Evolutionary conservation across 139 green algal species (phyloP).

Genomic region (Chlamydomonas sphaeroides): DNA sequence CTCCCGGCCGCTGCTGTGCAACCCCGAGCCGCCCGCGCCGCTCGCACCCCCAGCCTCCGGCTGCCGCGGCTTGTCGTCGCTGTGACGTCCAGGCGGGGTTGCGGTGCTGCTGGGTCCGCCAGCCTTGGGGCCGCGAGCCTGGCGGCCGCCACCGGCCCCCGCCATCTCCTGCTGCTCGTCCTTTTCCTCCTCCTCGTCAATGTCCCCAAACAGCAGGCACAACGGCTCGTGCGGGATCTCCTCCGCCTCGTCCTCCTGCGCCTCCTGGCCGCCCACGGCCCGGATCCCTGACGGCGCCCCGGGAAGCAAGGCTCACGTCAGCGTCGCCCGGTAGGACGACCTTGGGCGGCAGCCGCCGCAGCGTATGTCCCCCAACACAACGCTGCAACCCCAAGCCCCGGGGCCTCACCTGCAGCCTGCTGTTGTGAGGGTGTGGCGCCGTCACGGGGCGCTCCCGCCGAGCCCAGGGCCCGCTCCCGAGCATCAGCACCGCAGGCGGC

Average conservation of each 20-base stretch:
- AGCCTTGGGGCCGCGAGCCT: not conserved
- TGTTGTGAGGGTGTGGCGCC: too few species aligned
- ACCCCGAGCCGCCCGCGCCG: too few species aligned
- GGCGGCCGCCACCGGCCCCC: not conserved
- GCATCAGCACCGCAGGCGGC: too few species aligned
- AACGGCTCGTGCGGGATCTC: constrained; percentile 23
- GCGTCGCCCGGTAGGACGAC: too few species aligned
- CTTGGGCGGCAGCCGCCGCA: not conserved
- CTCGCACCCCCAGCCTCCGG: not conserved
- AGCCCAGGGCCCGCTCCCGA: too few species aligned
- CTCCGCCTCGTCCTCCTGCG: not conserved
- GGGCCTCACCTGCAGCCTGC: too few species aligned
- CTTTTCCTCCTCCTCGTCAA: not conserved
- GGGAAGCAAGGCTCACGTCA: too few species aligned
- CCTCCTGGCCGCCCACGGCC: not conserved
- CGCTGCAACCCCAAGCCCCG: too few species aligned
- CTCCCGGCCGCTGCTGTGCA: too few species aligned
- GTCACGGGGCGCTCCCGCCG: too few species aligned
- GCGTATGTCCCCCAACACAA: not conserved
- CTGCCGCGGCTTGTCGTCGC: not conserved
- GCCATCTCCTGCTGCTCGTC: not conserved
- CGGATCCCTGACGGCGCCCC: not conserved
- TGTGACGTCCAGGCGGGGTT: too few species aligned
- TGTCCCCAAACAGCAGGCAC: constrained; percentile 7
- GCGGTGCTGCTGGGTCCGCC: not conserved